phyloP scores from a whole-genome alignment of 495 filamentous ascomycete species.

The Oleoguttula mirabilis region DNA sequence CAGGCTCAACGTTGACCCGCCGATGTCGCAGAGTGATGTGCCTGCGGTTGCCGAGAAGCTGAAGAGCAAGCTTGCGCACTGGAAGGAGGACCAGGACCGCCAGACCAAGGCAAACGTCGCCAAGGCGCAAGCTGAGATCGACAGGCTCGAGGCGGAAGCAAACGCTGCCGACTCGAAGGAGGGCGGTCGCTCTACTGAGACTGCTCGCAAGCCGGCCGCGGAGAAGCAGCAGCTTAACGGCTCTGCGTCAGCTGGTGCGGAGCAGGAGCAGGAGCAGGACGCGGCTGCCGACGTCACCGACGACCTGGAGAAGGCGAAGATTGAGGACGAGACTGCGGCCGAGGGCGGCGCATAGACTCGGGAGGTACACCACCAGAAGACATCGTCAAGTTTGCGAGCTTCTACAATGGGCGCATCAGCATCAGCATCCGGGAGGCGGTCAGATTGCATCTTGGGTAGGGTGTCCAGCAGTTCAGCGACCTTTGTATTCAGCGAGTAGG shows the following conservation, averaged over 20 bases:
- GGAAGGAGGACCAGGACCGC: conserved; percentile 79
- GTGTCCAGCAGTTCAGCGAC: background rate
- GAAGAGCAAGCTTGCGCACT: conserved; percentile 78
- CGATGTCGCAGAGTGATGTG: conserved; percentile 72
- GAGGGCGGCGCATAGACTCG: conserved; percentile 2
- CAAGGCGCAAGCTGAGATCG: conserved; percentile 56
- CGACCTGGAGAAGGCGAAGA: conserved; percentile 45
- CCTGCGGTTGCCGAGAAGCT: conserved; percentile 71
- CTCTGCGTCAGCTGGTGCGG: conserved; percentile 39
- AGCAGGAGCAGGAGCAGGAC: conserved; percentile 47
- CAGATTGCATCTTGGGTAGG: background rate
- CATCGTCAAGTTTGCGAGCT: no score
- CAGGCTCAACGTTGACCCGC: conserved; percentile 72
- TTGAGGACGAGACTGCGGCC: conserved; percentile 39
- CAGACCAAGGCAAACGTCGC: conserved; percentile 86
- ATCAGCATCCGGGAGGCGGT: background rate
- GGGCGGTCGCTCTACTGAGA: conserved; percentile 28
- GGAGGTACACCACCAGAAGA: no score
- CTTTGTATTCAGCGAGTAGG: no score
- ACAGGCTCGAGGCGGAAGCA: conserved; percentile 45
- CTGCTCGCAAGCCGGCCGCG: conserved; percentile 41
- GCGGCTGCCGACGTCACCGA: conserved; percentile 43
- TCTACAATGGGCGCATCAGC: no score
- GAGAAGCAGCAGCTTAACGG: conserved; percentile 42
- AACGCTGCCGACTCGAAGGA: conserved; percentile 28